These are phyloP conservation scores for Sphaerulina populicola DNA, from an alignment of 2,329 filamentous ascomycete genomes.

Conservation along the genomic window DNA sequence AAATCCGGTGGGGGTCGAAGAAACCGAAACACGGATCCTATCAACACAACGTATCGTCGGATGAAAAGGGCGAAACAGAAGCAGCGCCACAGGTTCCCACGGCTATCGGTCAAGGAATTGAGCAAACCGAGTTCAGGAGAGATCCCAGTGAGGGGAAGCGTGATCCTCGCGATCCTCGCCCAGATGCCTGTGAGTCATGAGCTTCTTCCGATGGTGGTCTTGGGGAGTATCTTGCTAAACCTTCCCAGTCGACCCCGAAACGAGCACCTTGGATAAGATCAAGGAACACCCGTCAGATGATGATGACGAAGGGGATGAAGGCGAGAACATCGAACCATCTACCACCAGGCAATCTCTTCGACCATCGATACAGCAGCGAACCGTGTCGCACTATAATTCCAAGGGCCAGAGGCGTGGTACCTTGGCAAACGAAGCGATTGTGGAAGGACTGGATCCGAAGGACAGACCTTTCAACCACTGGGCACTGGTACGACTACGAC, in stretches of 20 bases:
- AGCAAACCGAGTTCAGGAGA: neutral
- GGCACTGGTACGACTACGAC: conserved; percentile 45
- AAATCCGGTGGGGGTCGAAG: conserved; percentile 19
- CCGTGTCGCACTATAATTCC: conserved; percentile 4
- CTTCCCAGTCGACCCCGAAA: conserved; percentile 6
- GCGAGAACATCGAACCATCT: neutral
- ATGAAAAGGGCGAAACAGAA: conserved; percentile 23
- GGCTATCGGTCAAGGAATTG: conserved; percentile 8
- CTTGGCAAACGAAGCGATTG: conserved; percentile 11
- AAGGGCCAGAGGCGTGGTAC: conserved; percentile 8
- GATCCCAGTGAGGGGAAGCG: conserved; percentile 3
- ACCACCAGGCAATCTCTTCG: neutral
- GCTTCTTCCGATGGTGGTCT: neutral
- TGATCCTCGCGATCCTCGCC: conserved; percentile 5
- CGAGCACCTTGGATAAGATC: conserved; percentile 1
- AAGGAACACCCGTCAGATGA: conserved; percentile 3
- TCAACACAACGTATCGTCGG: conserved; percentile 5
- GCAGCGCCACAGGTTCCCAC: conserved; percentile 20
- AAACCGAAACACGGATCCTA: conserved; percentile 10
- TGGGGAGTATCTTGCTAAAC: neutral
- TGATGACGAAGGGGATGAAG: neutral
- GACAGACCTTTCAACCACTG: conserved; percentile 37
- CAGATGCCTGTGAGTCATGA: neutral
- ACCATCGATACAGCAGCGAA: conserved; percentile 6
- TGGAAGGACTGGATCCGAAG: conserved; percentile 6